Evolutionary conservation across 1,139 yeast genomes (phyloP), one percentile per base, ranked within the genome.

Genomic region (Blastobotrys arbuscula): DNA sequence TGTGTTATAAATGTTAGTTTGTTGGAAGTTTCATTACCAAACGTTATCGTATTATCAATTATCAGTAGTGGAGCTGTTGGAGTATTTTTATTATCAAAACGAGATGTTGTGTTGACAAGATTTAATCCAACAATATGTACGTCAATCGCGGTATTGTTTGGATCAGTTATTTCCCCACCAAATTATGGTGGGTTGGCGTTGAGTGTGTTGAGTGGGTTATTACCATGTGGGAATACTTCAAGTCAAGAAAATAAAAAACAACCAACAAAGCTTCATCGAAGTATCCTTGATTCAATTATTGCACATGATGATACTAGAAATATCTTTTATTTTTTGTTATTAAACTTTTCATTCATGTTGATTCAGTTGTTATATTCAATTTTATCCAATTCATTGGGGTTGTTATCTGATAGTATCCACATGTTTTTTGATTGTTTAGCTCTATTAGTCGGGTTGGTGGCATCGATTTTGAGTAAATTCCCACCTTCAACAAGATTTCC

Each of bases 401-500:
- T 94, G 24, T 69, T 94, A 44, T 88, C 96, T 7, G 99, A 94
- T 61, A 88, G 96, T 3, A 74, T 92, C 46, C 99, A 92, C 66
- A 92, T 92, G 99, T 87, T 95, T 2, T 73, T 92, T 50, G 98
- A 92, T 66, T 92, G 98, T 64, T 75, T 89, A 1, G 95, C 98
- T 0, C 71, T 92, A 47, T 81, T 94, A 3, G 77, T 94, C 26
- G 99, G 99, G 0, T 71, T 94, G 3, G 76, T 92, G 28, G 98
- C 99, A 0, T 88, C 95, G 19, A 78, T 78, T 6, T 57, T 79
- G 48, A 73, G 82, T 3, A 78, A 77, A 54, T 69, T 72, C 54
- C 79, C 80, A 1, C 79, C 90, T 8, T 81, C 80, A 50, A 76
- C 82, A 13, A 75, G 79, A 50, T 92, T 78, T 60, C 97, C 98